Evolutionary conservation across 73 alveolate species (phyloP), one percentile per base, ranked within the genome.

Genomic region (Paramecium sexaurelia): DNA sequence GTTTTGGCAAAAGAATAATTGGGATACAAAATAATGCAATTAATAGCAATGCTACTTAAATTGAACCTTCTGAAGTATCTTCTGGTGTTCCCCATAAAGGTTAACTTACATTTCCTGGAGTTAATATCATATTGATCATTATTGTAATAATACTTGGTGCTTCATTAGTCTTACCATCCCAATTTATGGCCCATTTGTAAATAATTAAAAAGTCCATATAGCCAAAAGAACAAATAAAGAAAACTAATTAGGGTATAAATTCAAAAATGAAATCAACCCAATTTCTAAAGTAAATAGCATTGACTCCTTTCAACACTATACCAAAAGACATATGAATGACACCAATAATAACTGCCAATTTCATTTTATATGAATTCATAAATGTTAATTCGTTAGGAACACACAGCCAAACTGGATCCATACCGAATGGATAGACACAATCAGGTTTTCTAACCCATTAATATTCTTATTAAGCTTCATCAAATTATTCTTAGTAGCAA

Each of bases 321-420:
- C 99, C 99, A 45, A 96, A 78, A 22, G 96, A 84, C 99, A 98
- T 98, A 90, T 98, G 98, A 43, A 96, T 92, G 51, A 97, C 98
- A 3, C 99, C 99, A 4, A 98, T 87, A 55, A 98, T 97, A 73
- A 98, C 99, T 40, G 99, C 95, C 86, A 97, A 88, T 94, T 98
- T 98, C 99, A 98, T 98, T 91, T 98, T 98, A 22, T 97, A 93
- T 15, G 99, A 96, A 93, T 98, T 98, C 57, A 91, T 67, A 92
- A 94, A 98, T 15, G 99, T 47, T 73, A 98, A 94, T 55, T 95
- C 98, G 91, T 98, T 98, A 8, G 84, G 67, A 19, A 99, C 87
- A 24, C 95, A 19, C 89, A 85, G 87, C 99, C 99, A 98, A 47
- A 95, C 95, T 24, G 99, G 99, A 92, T 98, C 99, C 22, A 98